Conservation (phyloP, 441 rosid genomes). For the Brassica balearica region DNA sequence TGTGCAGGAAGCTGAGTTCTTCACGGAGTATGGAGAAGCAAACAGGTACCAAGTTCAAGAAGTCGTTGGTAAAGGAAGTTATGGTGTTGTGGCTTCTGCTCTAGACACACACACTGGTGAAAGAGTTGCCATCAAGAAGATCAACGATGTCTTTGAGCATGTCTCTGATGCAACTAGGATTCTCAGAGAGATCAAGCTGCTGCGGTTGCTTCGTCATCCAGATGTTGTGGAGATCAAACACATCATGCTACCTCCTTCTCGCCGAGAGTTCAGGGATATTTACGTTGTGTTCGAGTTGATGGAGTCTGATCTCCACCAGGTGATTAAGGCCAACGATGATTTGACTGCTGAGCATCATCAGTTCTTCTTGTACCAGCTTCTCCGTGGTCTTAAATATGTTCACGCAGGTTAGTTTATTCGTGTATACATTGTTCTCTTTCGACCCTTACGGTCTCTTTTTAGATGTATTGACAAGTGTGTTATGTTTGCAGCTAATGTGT, state of each 20-base stretch:
- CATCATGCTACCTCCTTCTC: conserved; percentile 4
- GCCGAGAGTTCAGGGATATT: neutral
- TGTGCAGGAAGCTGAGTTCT: neutral
- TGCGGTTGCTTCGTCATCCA: neutral
- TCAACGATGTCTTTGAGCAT: neutral
- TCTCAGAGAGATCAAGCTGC: neutral
- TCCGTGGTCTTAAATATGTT: neutral
- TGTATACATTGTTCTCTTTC: neutral
- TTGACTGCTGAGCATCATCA: conserved; percentile 9
- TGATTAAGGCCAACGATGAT: conserved; percentile 1
- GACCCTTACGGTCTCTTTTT: neutral
- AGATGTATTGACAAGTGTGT: neutral
- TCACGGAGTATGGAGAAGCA: conserved; percentile 3
- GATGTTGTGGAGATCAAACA: conserved; percentile 4
- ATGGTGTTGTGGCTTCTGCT: conserved; percentile 2
- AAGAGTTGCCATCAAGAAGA: conserved; percentile 8
- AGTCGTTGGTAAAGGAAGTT: conserved; percentile 1
- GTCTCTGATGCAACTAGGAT: neutral
- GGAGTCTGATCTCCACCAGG: neutral
- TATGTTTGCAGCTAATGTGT: conserved; percentile 76
- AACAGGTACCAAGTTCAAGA: conserved; percentile 5
- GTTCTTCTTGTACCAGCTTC: conserved; percentile 4
- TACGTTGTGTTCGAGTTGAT: neutral
- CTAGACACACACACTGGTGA: conserved; percentile 10
- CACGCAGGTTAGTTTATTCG: neutral